Conservation (phyloP, 352 stramenopile genomes). For the Pythium aristosporum region DNA sequence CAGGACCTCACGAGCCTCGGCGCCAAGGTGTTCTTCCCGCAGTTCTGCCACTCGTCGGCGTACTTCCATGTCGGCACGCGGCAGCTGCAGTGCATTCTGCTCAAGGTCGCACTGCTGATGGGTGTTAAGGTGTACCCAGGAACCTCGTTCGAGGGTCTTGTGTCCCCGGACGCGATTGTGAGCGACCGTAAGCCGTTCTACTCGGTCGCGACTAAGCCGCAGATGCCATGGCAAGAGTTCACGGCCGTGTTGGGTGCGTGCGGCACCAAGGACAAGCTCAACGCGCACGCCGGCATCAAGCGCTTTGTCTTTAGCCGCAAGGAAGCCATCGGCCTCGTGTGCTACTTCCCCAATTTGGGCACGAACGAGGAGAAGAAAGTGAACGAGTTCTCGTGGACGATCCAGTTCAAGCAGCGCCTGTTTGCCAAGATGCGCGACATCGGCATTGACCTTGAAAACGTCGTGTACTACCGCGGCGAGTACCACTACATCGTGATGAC, state of each 20-base stretch:
- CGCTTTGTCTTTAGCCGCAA: slow-evolving; percentile 81
- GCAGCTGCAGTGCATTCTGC: slow-evolving; percentile 82
- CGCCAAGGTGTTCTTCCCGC: slow-evolving; percentile 80
- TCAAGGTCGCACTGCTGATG: slow-evolving; percentile 77
- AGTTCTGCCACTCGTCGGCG: slow-evolving; percentile 79
- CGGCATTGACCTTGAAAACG: slow-evolving; percentile 78
- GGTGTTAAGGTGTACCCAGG: slow-evolving; percentile 67
- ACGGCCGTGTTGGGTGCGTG: slow-evolving; percentile 64
- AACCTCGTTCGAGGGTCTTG: slow-evolving; percentile 62
- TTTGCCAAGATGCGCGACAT: slow-evolving; percentile 76
- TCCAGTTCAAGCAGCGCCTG: slow-evolving; percentile 85
- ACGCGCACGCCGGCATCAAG: slow-evolving; percentile 62
- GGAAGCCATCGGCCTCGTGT: slow-evolving; percentile 78
- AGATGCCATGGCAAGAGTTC: slow-evolving; percentile 81
- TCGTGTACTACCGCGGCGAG: slow-evolving; percentile 85
- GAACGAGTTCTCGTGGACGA: slow-evolving; percentile 81
- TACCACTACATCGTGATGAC: slow-evolving; percentile 90
- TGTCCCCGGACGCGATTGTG: slow-evolving; percentile 48
- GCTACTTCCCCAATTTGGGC: slow-evolving; percentile 75
- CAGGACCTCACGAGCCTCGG: slow-evolving; percentile 77
- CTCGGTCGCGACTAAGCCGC: slow-evolving; percentile 64
- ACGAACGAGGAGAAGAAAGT: slow-evolving; percentile 78
- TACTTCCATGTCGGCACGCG: slow-evolving; percentile 86
- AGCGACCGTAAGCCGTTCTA: slow-evolving; percentile 68
- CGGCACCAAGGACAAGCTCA: slow-evolving; percentile 69